Conservation (phyloP, 306 rosid genomes). For the Acacia acuminata region DNA sequence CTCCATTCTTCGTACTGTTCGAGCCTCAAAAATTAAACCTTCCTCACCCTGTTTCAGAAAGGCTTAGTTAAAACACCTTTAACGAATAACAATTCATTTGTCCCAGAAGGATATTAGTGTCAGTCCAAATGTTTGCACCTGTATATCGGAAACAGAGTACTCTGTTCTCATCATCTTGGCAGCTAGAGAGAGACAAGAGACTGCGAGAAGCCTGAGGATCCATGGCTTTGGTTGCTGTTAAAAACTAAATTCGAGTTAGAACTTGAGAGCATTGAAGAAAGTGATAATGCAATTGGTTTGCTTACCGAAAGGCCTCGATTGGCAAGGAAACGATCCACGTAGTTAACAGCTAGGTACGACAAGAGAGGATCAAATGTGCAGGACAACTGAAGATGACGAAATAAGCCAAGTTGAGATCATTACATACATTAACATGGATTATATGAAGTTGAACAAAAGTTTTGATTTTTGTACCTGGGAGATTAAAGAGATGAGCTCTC, state of each 20-base stretch:
- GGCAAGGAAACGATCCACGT: slow-evolving; percentile 71
- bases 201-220: slow-evolving; percentile 64
- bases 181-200: slow-evolving; percentile 76
- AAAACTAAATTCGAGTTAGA: slow-evolving; percentile 29
- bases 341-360: slow-evolving; percentile 68
- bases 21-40: slow-evolving; percentile 66
- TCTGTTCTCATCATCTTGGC: slow-evolving; percentile 70
- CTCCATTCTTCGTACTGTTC: slow-evolving; percentile 75
- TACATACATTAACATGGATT: background rate
- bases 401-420: background rate
- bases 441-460: background rate
- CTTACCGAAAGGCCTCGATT: slow-evolving; percentile 56
- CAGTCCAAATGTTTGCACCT: slow-evolving; percentile 39
- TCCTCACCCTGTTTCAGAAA: slow-evolving; percentile 46
- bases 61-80: background rate
- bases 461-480: slow-evolving; percentile 43
- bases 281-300: background rate
- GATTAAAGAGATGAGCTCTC: slow-evolving; percentile 51
- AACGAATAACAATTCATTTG: background rate
- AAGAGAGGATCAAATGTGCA: slow-evolving; percentile 48
- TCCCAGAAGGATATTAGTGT: background rate
- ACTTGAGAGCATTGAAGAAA: slow-evolving; percentile 3
- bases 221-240: slow-evolving; percentile 75
- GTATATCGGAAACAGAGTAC: slow-evolving; percentile 43
- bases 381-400: slow-evolving; percentile 42